Base-by-base conservation (phyloP, 202 grass and related monocot genomes). In the Setaria italica region DNA sequence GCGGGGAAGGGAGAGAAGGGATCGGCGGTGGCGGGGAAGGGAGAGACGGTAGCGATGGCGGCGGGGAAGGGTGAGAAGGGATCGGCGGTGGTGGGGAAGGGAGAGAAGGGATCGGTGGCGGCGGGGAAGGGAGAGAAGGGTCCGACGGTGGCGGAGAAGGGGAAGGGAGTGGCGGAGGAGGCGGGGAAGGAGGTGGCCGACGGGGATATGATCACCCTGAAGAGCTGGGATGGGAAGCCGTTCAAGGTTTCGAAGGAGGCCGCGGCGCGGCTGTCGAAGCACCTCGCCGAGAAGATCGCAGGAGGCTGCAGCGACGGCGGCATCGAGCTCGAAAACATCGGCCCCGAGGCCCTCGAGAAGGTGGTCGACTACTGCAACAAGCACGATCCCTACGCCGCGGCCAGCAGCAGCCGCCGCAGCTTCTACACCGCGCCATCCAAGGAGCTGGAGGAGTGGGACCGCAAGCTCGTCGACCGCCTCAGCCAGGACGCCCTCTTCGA, bases 211-310 rank as follows among this genome's bases (percentile, higher is more conserved):
- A 37, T 37, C 35, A 37, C 35, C 35, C 35, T 37, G 35, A 37
- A 37, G 35, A 37, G 35, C 35, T 37, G 7, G 65, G 34, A 42
- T 8, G 88, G 85, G 16, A 74, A 88, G 78, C 66, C 50, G 67
- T 90, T 90, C 82, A 67, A 90, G 33, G 74, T 93, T 16, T 62
- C 33, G 6, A 49, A 16, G 4, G 85, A 83, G 78, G 67, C 51
- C 10, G 85, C 82, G 50, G 88, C 85, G 5, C 88, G 70, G 85
- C 81, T 86, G 68, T 93, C 91, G 34, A 75, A 80, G 85, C 67
- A 72, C 5, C 84, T 92, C 77, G 66, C 65, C 46, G 39, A 75
- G 48, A 85, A 85, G 87, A 87, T 90, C 51, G 71, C 79, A 72
- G 60, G 84, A 13, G 90, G 89, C 25, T 84, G 76, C 55, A 75